Evolutionary conservation across 352 stramenopile genomes (phyloP).

Genomic region (Pythium rishiriense): DNA sequence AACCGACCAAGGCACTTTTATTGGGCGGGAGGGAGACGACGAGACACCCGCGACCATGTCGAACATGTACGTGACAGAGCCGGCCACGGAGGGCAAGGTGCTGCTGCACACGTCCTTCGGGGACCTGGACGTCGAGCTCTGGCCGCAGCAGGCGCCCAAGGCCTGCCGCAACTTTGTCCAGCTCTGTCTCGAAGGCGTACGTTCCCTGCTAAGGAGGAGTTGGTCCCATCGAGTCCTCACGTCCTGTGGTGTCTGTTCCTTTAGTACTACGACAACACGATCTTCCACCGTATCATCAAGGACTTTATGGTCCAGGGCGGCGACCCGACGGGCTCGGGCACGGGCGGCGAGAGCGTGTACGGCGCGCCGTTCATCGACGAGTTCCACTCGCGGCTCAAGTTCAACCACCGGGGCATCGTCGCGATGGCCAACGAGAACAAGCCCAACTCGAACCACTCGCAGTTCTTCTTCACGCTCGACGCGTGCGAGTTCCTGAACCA

Average conservation of each 20-base stretch:
- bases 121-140: constrained; percentile 97
- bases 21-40: neutral
- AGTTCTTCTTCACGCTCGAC: constrained; percentile 99
- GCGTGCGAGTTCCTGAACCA: constrained; percentile 93
- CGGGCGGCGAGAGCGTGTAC: constrained; percentile 82
- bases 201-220: too few species aligned
- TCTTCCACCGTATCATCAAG: constrained; percentile 96
- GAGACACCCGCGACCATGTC: constrained; percentile 88
- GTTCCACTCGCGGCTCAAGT: constrained; percentile 93
- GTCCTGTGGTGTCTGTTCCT: neutral
- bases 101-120: constrained; percentile 96
- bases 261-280: constrained; percentile 93
- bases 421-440: constrained; percentile 93
- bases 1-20: neutral
- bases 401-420: constrained; percentile 95
- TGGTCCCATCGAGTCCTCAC: neutral
- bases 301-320: constrained; percentile 96
- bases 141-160: constrained; percentile 95
- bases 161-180: constrained; percentile 94
- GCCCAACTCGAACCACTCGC: constrained; percentile 86
- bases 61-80: constrained; percentile 97
- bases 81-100: constrained; percentile 94
- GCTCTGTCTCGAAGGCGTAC: constrained; percentile 84
- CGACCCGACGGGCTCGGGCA: constrained; percentile 86
- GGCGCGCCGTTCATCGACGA: constrained; percentile 88